Percentiles rank a stretch among this genome's conserved stretches.
These are phyloP conservation scores for Coniella vitis DNA, from an alignment of 2,329 filamentous ascomycete genomes.

Conservation along the genomic window DNA sequence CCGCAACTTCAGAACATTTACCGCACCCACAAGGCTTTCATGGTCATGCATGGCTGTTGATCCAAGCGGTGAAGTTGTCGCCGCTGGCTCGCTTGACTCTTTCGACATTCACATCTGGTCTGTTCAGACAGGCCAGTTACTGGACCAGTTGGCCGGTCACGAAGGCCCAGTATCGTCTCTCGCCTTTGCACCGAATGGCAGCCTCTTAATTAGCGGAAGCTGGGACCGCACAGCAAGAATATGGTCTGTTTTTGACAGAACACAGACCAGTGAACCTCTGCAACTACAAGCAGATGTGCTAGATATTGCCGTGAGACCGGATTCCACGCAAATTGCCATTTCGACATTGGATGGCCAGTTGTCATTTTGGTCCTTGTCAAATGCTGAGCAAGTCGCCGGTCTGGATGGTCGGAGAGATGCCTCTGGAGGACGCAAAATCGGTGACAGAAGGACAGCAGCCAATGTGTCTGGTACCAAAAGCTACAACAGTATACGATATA, in stretches of 20 bases:
- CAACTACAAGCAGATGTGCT: slow-evolving; percentile 89
- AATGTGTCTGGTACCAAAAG: slow-evolving; percentile 86
- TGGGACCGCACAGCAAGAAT: slow-evolving; percentile 95
- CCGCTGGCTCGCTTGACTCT: slow-evolving; percentile 88
- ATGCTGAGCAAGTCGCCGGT: slow-evolving; percentile 78
- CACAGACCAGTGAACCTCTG: slow-evolving; percentile 89
- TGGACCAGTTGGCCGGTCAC: slow-evolving; percentile 85
- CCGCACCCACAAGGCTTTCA: slow-evolving; percentile 80
- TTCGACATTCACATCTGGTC: slow-evolving; percentile 99
- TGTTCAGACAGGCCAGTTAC: slow-evolving; percentile 90
- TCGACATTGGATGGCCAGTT: slow-evolving; percentile 90
- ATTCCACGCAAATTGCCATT: slow-evolving; percentile 84
- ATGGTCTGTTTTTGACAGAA: slow-evolving; percentile 91
- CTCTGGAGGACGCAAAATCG: slow-evolving; percentile 82
- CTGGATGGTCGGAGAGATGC: slow-evolving; percentile 88
- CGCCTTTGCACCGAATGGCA: slow-evolving; percentile 81
- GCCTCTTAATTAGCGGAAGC: slow-evolving; percentile 79
- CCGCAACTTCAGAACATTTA: slow-evolving; percentile 96
- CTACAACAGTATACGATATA: slow-evolving; percentile 84
- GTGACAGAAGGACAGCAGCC: slow-evolving; percentile 83
- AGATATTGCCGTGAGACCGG: slow-evolving; percentile 78
- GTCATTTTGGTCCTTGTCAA: slow-evolving; percentile 88
- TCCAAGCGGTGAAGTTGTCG: slow-evolving; percentile 91
- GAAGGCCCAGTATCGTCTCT: slow-evolving; percentile 88
- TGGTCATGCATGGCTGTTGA: slow-evolving; percentile 97